Percentiles rank a stretch among this genome's conserved stretches.
These are phyloP conservation scores for Pseudozyma pruni DNA, from an alignment of 1,284 basidiomycete genomes.

Conservation along the genomic window DNA sequence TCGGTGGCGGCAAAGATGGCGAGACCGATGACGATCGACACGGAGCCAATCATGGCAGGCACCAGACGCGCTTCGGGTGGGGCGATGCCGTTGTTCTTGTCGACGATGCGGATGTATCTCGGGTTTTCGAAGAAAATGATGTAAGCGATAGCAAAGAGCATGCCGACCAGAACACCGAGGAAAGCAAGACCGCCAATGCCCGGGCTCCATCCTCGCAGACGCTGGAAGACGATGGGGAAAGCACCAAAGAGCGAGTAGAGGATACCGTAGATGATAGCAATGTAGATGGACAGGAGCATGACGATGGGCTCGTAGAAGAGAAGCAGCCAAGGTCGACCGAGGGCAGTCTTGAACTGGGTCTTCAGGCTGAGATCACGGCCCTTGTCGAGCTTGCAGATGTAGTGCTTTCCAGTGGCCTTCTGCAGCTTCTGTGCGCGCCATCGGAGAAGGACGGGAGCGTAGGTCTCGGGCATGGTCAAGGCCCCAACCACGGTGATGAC, in stretches of 20 bases:
- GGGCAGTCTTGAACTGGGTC: slow-evolving; percentile 53
- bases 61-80: slow-evolving; percentile 60
- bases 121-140: slow-evolving; percentile 61
- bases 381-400: slow-evolving; percentile 60
- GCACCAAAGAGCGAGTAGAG: slow-evolving; percentile 62
- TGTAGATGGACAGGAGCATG: slow-evolving; percentile 77
- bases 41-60: slow-evolving; percentile 62
- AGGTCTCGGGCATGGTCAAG: slow-evolving; percentile 80
- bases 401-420: slow-evolving; percentile 58
- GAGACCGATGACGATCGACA: slow-evolving; percentile 68
- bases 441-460: slow-evolving; percentile 61
- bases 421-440: slow-evolving; percentile 52
- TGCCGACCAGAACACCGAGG: slow-evolving; percentile 66
- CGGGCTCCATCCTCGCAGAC: slow-evolving; percentile 54
- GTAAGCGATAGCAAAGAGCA: slow-evolving; percentile 53
- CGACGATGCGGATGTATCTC: slow-evolving; percentile 43
- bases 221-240: slow-evolving; percentile 66
- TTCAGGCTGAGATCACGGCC: slow-evolving; percentile 51
- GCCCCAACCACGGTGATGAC: slow-evolving; percentile 72
- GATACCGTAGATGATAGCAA: slow-evolving; percentile 78
- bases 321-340: slow-evolving; percentile 63
- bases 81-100: slow-evolving; percentile 55
- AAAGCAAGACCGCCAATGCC: slow-evolving; percentile 66
- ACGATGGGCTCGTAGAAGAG: slow-evolving; percentile 81
- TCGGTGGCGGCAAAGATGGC: slow-evolving; percentile 66